A percentile compares a stretch with the other conserved stretches of the same genome.
Evolutionary conservation across 805 yeast species (phyloP).

Genomic region (Kodamaea laetipori): DNA sequence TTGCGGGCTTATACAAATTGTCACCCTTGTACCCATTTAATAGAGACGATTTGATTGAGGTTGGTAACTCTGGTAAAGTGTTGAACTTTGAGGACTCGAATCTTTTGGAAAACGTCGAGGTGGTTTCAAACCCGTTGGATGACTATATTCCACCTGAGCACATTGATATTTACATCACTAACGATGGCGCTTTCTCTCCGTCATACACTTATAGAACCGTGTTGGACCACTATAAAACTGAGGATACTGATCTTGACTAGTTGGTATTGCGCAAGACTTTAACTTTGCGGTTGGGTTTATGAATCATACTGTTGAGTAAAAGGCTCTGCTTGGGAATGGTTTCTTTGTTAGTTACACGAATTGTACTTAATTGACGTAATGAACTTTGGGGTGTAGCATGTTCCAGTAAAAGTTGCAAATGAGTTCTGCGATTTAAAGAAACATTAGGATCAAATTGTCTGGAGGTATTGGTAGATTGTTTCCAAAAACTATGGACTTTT

Average conservation of each 20-base stretch:
- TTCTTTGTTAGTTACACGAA: not conserved
- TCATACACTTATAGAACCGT: slow-evolving; percentile 94
- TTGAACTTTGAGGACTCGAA: slow-evolving; percentile 71
- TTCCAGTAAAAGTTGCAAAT: too few species aligned
- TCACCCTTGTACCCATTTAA: slow-evolving; percentile 93
- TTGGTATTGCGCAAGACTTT: not conserved
- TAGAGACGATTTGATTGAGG: slow-evolving; percentile 79
- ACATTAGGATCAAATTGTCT: too few species aligned
- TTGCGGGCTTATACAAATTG: slow-evolving; percentile 89
- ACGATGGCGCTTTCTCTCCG: slow-evolving; percentile 95
- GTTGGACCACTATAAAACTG: slow-evolving; percentile 87
- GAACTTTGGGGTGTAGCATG: too few species aligned
- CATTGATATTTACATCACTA: slow-evolving; percentile 91
- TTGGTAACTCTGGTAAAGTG: slow-evolving; percentile 91
- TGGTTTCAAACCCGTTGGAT: slow-evolving; percentile 77
- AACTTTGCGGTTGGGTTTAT: slow-evolving; percentile 3
- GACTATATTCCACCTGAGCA: slow-evolving; percentile 94
- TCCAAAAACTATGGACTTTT: too few species aligned
- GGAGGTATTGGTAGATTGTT: too few species aligned
- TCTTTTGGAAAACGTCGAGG: slow-evolving; percentile 71
- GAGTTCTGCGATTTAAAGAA: too few species aligned
- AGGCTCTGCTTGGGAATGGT: not conserved
- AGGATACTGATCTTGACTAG: slow-evolving; percentile 67
- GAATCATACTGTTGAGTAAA: not conserved
- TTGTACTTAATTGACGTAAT: not conserved